Conservation (phyloP, 495 filamentous ascomycete species). For the Evernia prunastri region DNA sequence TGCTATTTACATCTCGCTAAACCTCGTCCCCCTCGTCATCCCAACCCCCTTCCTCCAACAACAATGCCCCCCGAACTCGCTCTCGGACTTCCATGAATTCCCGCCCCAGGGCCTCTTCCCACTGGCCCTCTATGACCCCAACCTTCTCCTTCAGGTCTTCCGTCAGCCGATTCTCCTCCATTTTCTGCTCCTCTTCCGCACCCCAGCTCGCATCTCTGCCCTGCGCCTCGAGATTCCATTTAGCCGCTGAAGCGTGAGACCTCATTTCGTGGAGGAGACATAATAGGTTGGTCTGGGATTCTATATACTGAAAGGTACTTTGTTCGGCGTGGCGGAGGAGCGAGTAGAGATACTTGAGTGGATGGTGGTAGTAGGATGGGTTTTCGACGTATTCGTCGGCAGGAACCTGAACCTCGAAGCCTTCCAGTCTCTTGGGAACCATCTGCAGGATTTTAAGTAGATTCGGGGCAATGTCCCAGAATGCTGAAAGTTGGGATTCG, state of each 20-base stretch:
- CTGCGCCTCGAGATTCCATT: constrained; percentile 42
- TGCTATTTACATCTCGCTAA: not conserved
- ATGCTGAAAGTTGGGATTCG: constrained; percentile 82
- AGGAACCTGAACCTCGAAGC: constrained; percentile 65
- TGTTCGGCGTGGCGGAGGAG: constrained; percentile 82
- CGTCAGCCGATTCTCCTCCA: constrained; percentile 64
- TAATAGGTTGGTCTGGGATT: constrained; percentile 87
- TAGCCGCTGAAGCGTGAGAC: constrained; percentile 62
- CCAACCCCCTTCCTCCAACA: constrained; percentile 66
- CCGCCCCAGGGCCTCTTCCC: constrained; percentile 61
- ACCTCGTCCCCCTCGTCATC: constrained; percentile 47
- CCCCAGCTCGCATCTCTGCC: constrained; percentile 43
- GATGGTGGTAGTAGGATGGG: constrained; percentile 67
- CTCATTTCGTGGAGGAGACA: constrained; percentile 91
- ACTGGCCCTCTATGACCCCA: constrained; percentile 80
- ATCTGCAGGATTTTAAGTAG: constrained; percentile 69
- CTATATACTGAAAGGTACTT: constrained; percentile 91
- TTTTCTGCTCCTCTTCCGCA: constrained; percentile 53
- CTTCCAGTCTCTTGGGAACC: constrained; percentile 55
- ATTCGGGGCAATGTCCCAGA: constrained; percentile 94
- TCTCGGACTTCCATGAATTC: constrained; percentile 49
- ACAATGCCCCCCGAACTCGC: constrained; percentile 58
- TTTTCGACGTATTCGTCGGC: constrained; percentile 75
- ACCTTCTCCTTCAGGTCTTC: constrained; percentile 92
- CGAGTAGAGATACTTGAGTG: constrained; percentile 80